Evolutionary conservation across 2,329 filamentous ascomycete species (phyloP), one percentile per base, ranked within the genome.

Genomic region (Diaporthe destruens): DNA sequence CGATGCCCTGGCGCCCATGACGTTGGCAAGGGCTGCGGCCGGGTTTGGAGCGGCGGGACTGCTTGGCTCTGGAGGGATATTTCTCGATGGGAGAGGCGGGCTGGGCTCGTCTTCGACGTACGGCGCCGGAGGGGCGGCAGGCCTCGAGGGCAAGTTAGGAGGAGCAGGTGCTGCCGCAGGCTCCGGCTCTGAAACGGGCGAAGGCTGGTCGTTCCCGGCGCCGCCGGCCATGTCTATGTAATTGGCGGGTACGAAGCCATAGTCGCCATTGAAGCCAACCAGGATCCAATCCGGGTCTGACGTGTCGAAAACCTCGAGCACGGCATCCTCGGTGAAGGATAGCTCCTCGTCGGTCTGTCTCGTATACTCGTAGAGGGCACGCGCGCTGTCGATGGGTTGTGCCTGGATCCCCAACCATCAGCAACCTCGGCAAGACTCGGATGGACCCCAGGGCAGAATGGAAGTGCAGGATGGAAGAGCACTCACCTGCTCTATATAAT

Each of bases 341-440:
- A 99, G 87, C 83, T 99, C 96, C 83, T 99, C 96, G 80, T 99
- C 96, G 32, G 96, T 99, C 84, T 99, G 96, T 78, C 96, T 91
- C 66, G 94, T 94, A 82, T 99, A 99, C 82, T 99, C 96, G 85
- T 96, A 99, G n/a, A 98, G 89, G n/a, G 96, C 94, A 81, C 93
- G 95, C 65, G 96, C 96, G 76, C 92, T 88, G 74, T 90, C 76
- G 75, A 87, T 81, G 29, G 92, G 89, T 80, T 86, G 83, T 72
- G 90, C 89, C 88, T 92, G 36, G 9, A 36, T 34, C 29, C 20
- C 51, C 34, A 14, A 6, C 20, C 18, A 47, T 72, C 29, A 73
- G 72, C 67, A 16, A 36, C 6, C 25, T 49, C n/a, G 29, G 25
- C 20, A 61, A 29, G 54, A 23, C 61, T 39, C 34, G 36, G n/a